Conservation (phyloP, 1,284 basidiomycete genomes). For the Termitomyces sp. region DNA sequence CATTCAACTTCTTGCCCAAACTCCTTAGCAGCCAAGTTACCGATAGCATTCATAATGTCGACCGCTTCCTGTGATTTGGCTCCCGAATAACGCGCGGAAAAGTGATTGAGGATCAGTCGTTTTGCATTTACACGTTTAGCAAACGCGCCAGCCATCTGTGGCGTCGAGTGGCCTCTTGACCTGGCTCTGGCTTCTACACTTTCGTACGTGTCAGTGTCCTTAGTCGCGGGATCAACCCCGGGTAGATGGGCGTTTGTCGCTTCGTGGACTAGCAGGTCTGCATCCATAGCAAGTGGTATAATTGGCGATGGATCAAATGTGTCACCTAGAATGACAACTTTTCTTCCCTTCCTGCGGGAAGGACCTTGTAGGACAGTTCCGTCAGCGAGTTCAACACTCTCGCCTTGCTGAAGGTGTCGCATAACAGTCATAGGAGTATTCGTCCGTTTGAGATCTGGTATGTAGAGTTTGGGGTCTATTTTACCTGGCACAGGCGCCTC, state of each 20-base stretch:
- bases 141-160: conserved; percentile 86
- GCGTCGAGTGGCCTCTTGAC: conserved; percentile 87
- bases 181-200: conserved; percentile 66
- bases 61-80: conserved; percentile 45
- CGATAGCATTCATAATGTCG: conserved; percentile 58
- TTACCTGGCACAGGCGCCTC: conserved; percentile 79
- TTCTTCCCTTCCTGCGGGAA: conserved; percentile 58
- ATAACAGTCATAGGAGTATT: conserved; percentile 71
- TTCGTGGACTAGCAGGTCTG: conserved; percentile 78
- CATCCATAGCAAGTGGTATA: conserved; percentile 47
- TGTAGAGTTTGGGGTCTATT: conserved; percentile 61
- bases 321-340: conserved; percentile 77
- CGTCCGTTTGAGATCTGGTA: conserved; percentile 63
- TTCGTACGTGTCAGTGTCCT: conserved; percentile 51
- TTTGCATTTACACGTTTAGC: conserved; percentile 65
- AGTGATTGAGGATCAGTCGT: conserved; percentile 80
- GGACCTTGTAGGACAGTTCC: conserved; percentile 79
- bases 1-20: conserved; percentile 56
- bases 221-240: conserved; percentile 51
- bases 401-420: conserved; percentile 64
- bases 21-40: conserved; percentile 44
- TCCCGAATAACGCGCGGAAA: conserved; percentile 64
- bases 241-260: conserved; percentile 91
- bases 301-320: conserved; percentile 74
- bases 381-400: conserved; percentile 67